A percentile compares a stretch with the other conserved stretches of the same genome.
Evolutionary conservation across 2,329 filamentous ascomycete genomes (phyloP).

Genomic region (Truncatella angustata): DNA sequence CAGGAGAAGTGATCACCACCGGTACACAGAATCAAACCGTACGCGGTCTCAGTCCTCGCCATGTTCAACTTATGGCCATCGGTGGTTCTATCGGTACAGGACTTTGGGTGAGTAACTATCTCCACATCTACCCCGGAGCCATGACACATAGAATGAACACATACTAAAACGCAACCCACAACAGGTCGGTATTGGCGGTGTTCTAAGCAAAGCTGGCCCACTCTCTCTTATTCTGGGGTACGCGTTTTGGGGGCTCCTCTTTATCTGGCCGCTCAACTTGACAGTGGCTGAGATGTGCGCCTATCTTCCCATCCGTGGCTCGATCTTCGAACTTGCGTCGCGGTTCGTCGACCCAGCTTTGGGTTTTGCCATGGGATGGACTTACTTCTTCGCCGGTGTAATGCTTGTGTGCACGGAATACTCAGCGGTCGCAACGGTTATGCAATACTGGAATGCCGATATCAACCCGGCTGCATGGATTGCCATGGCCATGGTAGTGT

Average conservation of each 20-base stretch:
- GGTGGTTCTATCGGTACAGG: conserved; percentile 46
- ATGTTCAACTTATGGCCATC: conserved; percentile 49
- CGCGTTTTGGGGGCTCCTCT: conserved; percentile 41
- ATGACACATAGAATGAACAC: conserved; percentile 1
- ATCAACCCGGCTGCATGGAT: conserved; percentile 49
- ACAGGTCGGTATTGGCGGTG: conserved; percentile 40
- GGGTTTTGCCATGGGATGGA: conserved; percentile 54
- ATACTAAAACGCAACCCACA: not conserved
- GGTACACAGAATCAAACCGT: conserved; percentile 14
- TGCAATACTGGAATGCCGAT: conserved; percentile 40
- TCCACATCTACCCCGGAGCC: conserved; percentile 1
- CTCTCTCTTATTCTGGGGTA: conserved; percentile 44
- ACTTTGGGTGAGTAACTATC: conserved; percentile 35
- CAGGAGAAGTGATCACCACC: conserved; percentile 10
- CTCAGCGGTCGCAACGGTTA: conserved; percentile 41
- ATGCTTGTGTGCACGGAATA: conserved; percentile 46
- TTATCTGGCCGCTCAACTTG: conserved; percentile 43
- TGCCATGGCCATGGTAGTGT: conserved; percentile 43
- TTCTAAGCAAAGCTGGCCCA: conserved; percentile 39
- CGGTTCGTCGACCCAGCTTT: conserved; percentile 57
- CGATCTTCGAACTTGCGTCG: conserved; percentile 53
- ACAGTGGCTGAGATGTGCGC: conserved; percentile 57
- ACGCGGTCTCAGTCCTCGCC: conserved; percentile 32
- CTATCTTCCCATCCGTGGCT: conserved; percentile 52
- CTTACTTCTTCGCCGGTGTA: conserved; percentile 46